Evolutionary conservation across 2,329 filamentous ascomycete genomes (phyloP).

Genomic region (Escovopsis sp.): DNA sequence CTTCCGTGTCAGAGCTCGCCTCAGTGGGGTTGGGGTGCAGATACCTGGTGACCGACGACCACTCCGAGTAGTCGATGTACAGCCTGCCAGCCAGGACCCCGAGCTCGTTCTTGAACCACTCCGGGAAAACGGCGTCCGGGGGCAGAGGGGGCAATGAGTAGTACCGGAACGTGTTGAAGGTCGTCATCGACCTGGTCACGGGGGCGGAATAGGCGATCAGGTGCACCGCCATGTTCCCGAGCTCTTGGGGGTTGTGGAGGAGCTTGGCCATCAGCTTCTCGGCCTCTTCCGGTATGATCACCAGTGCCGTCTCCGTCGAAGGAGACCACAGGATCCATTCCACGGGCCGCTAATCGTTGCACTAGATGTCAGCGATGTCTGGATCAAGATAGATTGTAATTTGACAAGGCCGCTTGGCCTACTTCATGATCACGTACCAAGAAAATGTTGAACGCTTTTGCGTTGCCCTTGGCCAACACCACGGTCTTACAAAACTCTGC

Average conservation of each 20-base stretch:
- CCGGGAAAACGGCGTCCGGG: conserved; percentile 24
- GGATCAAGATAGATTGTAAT: neutral
- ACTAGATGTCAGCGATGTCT: neutral
- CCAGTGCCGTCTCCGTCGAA: conserved; percentile 30
- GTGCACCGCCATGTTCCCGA: conserved; percentile 16
- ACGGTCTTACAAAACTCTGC: conserved; percentile 9
- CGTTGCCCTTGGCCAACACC: neutral
- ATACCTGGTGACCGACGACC: conserved; percentile 14
- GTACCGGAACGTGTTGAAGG: conserved; percentile 40
- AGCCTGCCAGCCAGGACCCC: conserved; percentile 46
- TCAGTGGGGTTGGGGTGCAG: neutral
- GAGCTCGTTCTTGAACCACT: conserved; percentile 41
- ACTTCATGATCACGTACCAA: conserved; percentile 2
- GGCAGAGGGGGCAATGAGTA: conserved; percentile 36
- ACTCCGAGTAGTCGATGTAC: conserved; percentile 40
- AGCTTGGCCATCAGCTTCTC: conserved; percentile 37
- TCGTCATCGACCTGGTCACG: conserved; percentile 42
- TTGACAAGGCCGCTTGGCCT: too few relatives aligned
- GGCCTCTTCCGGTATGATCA: conserved; percentile 50
- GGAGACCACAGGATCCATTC: conserved; percentile 48
- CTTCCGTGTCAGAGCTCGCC: neutral
- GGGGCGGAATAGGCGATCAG: conserved; percentile 46
- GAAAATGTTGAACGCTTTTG: conserved; percentile 1
- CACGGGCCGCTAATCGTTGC: conserved; percentile 26
- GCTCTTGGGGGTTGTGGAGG: conserved; percentile 3